Evolutionary conservation across 148 eudicot genomes (phyloP).

Genomic region (Dianthus caryophyllus): DNA sequence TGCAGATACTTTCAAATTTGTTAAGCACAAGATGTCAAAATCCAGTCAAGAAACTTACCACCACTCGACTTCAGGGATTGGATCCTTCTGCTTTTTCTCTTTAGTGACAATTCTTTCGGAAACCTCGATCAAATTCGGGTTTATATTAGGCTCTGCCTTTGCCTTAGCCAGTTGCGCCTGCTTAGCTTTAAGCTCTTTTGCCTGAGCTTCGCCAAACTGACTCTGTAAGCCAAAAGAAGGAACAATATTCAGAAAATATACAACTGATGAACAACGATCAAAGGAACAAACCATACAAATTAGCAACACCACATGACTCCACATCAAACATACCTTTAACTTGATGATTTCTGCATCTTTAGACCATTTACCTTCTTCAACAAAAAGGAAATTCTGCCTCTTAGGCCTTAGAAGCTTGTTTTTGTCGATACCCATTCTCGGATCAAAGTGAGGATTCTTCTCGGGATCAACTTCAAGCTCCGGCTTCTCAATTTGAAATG

Average conservation of each 20-base stretch:
- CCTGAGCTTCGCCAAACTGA: constrained; percentile 98
- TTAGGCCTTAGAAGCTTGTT: constrained; percentile 86
- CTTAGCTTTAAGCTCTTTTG: constrained; percentile 82
- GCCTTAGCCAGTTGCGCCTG: constrained; percentile 96
- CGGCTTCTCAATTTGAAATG: constrained; percentile 91
- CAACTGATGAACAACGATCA: background rate
- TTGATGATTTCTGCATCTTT: constrained; percentile 86
- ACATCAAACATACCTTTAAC: constrained; percentile 49
- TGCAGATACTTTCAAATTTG: background rate
- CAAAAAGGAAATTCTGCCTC: constrained; percentile 79
- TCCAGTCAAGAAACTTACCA: constrained; percentile 51
- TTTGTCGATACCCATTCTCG: constrained; percentile 84
- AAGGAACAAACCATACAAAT: background rate
- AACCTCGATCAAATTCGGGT: constrained; percentile 94
- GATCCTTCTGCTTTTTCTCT: constrained; percentile 76
- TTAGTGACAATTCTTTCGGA: constrained; percentile 75
- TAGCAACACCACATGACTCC: background rate
- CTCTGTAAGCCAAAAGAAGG: constrained; percentile 37
- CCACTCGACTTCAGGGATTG: constrained; percentile 94
- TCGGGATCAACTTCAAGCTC: constrained; percentile 90
- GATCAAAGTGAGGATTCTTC: constrained; percentile 80
- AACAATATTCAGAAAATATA: background rate
- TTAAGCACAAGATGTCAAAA: background rate
- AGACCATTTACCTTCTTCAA: constrained; percentile 99
- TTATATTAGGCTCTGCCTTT: constrained; percentile 91